Conservation (phyloP, 169 alveolate genomes). For the Eimeria necatrix region DNA sequence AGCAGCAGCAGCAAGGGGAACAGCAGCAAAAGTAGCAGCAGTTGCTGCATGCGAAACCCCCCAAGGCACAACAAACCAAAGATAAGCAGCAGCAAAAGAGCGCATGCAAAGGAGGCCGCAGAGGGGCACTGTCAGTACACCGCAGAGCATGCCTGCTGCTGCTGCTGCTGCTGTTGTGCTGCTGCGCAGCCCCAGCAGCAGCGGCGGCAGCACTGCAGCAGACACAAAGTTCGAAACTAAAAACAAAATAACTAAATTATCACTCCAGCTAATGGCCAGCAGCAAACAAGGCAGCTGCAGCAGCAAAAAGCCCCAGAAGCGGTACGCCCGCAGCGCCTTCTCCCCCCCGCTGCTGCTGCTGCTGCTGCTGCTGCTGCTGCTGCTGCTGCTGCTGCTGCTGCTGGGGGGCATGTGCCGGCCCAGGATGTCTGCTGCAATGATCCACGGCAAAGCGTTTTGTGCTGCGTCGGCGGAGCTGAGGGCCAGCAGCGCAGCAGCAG, state of each 20-base stretch:
- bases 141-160: background rate
- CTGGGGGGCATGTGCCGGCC: background rate
- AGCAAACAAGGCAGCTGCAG: background rate
- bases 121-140: background rate
- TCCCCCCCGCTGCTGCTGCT: background rate
- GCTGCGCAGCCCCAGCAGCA: background rate
- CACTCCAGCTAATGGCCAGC: background rate
- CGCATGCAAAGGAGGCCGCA: background rate
- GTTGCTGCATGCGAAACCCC: background rate
- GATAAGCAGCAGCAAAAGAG: background rate
- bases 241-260: background rate
- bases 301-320: background rate
- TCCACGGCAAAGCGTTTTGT: constrained; percentile 21
- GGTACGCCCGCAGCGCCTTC: background rate
- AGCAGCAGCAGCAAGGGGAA: background rate
- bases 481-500: background rate
- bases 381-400: background rate
- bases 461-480: constrained; percentile 5
- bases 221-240: background rate
- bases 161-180: background rate
- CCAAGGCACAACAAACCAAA: constrained; percentile 9
- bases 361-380: background rate
- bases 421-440: constrained; percentile 17
- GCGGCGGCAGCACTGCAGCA: background rate
- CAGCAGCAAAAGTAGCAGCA: background rate